Conservation (phyloP, 345 rosid genomes). For the Linum trigynum region DNA sequence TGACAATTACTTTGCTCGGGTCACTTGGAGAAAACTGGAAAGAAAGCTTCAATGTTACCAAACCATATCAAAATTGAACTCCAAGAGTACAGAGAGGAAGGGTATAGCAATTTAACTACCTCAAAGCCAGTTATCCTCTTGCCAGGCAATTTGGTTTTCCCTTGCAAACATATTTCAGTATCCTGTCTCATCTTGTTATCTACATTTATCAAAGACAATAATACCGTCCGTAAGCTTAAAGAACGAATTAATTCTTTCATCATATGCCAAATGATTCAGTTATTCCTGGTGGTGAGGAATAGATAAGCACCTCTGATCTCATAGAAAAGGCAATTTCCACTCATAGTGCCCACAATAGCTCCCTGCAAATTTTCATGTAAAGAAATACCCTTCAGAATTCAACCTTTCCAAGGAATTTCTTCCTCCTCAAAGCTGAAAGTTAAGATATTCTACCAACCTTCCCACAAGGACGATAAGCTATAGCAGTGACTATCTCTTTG, state of each 20-base stretch:
- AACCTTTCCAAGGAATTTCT: neutral
- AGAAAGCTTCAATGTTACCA: neutral
- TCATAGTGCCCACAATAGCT: slow-evolving; percentile 60
- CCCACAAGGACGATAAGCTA: slow-evolving; percentile 52
- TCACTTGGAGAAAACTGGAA: slow-evolving; percentile 51
- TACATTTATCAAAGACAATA: slow-evolving; percentile 11
- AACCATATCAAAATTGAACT: neutral
- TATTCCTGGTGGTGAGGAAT: neutral
- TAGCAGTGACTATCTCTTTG: slow-evolving; percentile 66
- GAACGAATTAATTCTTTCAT: neutral
- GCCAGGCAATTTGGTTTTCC: slow-evolving; percentile 57
- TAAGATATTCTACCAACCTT: slow-evolving; percentile 31
- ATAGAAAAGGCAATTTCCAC: slow-evolving; percentile 56
- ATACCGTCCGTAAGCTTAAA: neutral
- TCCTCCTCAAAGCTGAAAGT: neutral
- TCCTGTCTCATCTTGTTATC: slow-evolving; percentile 44
- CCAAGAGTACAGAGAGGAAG: neutral
- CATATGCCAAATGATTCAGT: neutral
- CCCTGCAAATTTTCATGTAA: slow-evolving; percentile 32
- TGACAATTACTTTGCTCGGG: slow-evolving; percentile 53
- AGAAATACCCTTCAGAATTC: slow-evolving; percentile 8
- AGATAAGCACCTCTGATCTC: slow-evolving; percentile 36
- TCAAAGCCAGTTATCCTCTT: slow-evolving; percentile 69
- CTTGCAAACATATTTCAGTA: slow-evolving; percentile 41
- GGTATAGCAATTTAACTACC: slow-evolving; percentile 17